Percentiles rank a stretch among this genome's conserved stretches.
Conservation (phyloP, 148 eudicot genomes). For the Fagopyrum tataricum region DNA sequence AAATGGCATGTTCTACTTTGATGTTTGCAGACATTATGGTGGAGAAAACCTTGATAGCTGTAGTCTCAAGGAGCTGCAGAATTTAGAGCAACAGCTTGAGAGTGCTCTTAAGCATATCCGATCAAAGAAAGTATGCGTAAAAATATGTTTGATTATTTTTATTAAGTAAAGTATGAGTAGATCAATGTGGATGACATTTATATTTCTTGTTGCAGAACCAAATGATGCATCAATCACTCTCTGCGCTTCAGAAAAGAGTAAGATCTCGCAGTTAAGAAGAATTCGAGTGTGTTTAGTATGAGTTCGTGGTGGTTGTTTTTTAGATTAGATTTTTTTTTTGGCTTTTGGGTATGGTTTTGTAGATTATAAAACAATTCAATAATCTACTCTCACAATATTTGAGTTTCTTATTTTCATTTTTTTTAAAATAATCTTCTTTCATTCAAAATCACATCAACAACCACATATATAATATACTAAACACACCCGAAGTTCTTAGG, state of each 20-base stretch:
- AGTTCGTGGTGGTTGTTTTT: no score
- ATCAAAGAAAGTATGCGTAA: constrained; percentile 39
- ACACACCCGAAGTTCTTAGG: no score
- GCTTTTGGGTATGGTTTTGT: no score
- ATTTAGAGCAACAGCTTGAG: constrained; percentile 60
- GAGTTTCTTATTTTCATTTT: no score
- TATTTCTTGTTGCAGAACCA: constrained; percentile 31
- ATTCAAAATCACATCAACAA: no score
- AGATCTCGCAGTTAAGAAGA: neutral
- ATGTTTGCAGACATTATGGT: constrained; percentile 40
- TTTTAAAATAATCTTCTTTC: no score
- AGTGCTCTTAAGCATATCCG: constrained; percentile 52
- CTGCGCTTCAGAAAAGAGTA: constrained; percentile 46
- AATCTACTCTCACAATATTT: no score
- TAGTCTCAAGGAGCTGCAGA: constrained; percentile 61
- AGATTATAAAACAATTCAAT: no score
- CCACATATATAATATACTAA: no score
- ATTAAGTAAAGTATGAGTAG: neutral
- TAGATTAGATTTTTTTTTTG: no score
- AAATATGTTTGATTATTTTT: neutral
- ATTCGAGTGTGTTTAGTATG: no score
- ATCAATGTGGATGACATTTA: neutral
- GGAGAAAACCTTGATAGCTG: constrained; percentile 61
- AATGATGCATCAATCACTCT: constrained; percentile 37
- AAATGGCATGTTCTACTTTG: neutral